phyloP scores from a whole-genome alignment of 2,329 filamentous ascomycete genomes.

The Stagonosporopsis chrysanthemi region DNA sequence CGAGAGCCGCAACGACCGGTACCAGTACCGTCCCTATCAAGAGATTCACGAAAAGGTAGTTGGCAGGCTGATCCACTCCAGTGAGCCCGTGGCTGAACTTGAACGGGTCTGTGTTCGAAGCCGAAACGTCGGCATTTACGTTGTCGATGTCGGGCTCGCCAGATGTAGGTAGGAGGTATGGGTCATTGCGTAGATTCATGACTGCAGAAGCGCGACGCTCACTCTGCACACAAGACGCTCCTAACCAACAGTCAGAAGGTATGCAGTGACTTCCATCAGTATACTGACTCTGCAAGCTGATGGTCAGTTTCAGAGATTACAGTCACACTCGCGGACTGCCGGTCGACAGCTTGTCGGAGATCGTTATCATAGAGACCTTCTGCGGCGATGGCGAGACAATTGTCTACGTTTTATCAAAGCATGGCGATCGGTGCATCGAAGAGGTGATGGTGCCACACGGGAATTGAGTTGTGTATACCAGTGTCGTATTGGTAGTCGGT shows the following conservation, averaged over 20 bases:
- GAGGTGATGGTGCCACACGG: not conserved
- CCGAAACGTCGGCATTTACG: constrained; percentile 14
- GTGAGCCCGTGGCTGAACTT: constrained; percentile 51
- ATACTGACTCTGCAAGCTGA: not conserved
- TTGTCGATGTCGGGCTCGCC: constrained; percentile 11
- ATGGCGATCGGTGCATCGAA: not conserved
- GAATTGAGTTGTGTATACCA: constrained; percentile 1
- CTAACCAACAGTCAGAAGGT: not conserved
- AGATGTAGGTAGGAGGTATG: not conserved
- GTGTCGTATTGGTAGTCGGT: not conserved
- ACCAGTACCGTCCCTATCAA: constrained; percentile 22
- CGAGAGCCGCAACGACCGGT: constrained; percentile 10
- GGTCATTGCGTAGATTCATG: not conserved
- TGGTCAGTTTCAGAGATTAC: not conserved
- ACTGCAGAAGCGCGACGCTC: too few relatives aligned
- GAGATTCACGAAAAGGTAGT: constrained; percentile 47
- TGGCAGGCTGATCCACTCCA: constrained; percentile 54
- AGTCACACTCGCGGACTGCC: not conserved
- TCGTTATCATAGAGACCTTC: not conserved
- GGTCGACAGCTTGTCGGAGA: not conserved
- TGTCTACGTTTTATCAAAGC: not conserved
- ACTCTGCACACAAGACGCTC: not conserved
- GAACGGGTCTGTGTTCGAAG: constrained; percentile 30
- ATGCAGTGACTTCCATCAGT: not conserved
- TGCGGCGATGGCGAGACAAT: not conserved